Conservation (phyloP, 2,329 filamentous ascomycete genomes). For the Sporothrix pallida region DNA sequence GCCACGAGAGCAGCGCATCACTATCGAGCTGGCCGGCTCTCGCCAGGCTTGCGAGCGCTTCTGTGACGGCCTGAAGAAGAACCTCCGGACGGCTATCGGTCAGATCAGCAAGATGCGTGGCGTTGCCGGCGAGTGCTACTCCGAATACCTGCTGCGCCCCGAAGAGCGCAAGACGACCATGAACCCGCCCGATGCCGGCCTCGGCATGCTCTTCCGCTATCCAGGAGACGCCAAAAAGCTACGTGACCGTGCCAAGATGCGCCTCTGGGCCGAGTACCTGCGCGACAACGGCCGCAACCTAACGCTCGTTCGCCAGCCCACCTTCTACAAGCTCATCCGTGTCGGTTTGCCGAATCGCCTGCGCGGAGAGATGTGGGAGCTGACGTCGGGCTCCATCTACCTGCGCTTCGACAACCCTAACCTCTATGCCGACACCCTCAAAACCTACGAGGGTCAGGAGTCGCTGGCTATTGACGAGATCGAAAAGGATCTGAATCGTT, state of each 20-base stretch:
- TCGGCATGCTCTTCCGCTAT: conserved; percentile 92
- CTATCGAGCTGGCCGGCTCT: conserved; percentile 87
- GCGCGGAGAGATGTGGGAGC: conserved; percentile 93
- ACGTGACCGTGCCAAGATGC: conserved; percentile 94
- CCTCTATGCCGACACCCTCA: conserved; percentile 81
- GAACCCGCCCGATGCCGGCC: conserved; percentile 83
- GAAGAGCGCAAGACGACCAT: conserved; percentile 67
- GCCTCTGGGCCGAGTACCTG: conserved; percentile 95
- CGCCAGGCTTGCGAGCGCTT: conserved; percentile 91
- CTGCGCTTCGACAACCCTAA: conserved; percentile 84
- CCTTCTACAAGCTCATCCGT: conserved; percentile 95
- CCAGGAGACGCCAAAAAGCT: conserved; percentile 94
- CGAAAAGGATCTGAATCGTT: conserved; percentile 96
- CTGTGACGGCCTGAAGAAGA: conserved; percentile 93
- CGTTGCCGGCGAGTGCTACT: conserved; percentile 86
- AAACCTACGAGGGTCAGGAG: conserved; percentile 81
- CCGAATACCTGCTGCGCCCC: conserved; percentile 75
- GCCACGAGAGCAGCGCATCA: conserved; percentile 79
- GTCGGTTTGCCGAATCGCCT: conserved; percentile 93
- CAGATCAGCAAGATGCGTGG: conserved; percentile 84
- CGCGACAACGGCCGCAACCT: conserved; percentile 93
- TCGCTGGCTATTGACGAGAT: conserved; percentile 98
- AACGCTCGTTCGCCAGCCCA: conserved; percentile 91
- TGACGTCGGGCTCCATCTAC: conserved; percentile 90
- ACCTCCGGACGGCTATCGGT: conserved; percentile 82